These are phyloP conservation scores for Coprinellus aureogranulatus DNA, from an alignment of 768 basidiomycete genomes.

Conservation along the genomic window DNA sequence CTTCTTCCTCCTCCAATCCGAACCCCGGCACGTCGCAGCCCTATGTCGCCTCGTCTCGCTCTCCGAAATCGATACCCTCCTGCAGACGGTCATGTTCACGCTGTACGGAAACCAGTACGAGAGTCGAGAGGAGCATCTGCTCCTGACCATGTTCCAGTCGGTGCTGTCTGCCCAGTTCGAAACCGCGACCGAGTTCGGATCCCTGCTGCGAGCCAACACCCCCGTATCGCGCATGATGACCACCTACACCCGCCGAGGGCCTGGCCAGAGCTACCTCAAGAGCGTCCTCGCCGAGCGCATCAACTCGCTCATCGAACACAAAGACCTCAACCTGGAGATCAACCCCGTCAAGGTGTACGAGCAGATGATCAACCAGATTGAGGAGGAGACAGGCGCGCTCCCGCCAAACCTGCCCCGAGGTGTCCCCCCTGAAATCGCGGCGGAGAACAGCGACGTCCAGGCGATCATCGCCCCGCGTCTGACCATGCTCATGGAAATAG, in stretches of 20 bases:
- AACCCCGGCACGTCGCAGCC: slow-evolving; percentile 94
- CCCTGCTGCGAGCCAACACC: slow-evolving; percentile 95
- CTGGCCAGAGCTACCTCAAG: slow-evolving; percentile 98
- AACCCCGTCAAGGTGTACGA: slow-evolving; percentile 99
- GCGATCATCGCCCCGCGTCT: slow-evolving; percentile 96
- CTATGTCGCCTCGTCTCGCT: slow-evolving; percentile 95
- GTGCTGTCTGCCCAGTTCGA: slow-evolving; percentile 99
- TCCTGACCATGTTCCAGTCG: slow-evolving; percentile 99
- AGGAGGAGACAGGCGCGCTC: slow-evolving; percentile 91
- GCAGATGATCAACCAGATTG: slow-evolving; percentile 99
- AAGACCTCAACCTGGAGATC: slow-evolving; percentile 98
- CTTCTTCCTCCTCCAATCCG: slow-evolving; percentile 97
- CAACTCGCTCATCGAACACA: slow-evolving; percentile 98
- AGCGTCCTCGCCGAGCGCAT: slow-evolving; percentile 96
- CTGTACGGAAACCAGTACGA: slow-evolving; percentile 99
- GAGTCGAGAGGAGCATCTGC: slow-evolving; percentile 94
- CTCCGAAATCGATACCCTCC: slow-evolving; percentile 95
- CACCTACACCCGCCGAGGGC: slow-evolving; percentile 97
- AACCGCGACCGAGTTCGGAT: slow-evolving; percentile 98
- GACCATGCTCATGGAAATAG: slow-evolving; percentile 99
- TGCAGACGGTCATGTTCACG: slow-evolving; percentile 99
- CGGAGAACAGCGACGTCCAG: slow-evolving; percentile 93
- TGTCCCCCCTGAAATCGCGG: slow-evolving; percentile 91
- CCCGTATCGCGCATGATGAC: slow-evolving; percentile 99
- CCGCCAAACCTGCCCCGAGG: slow-evolving; percentile 90